These are phyloP conservation scores for Malassezia sp. DNA, from an alignment of 1,284 basidiomycete species.

Conservation along the genomic window DNA sequence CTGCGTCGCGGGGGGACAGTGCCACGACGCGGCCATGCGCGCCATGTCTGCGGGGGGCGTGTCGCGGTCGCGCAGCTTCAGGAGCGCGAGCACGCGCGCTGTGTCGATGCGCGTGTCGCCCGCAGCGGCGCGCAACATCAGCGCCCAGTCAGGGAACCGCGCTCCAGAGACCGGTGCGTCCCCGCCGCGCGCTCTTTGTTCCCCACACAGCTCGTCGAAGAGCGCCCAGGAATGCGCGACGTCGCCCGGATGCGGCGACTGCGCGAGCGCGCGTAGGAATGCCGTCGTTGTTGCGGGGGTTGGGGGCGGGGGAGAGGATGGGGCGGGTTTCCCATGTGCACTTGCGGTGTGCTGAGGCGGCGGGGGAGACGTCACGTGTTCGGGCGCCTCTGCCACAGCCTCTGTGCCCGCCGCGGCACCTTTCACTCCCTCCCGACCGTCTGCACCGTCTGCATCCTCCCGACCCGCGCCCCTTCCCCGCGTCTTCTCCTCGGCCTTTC, in stretches of 20 bases:
- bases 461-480: no score
- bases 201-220: no score
- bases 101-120: slow-evolving; percentile 9
- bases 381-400: no score
- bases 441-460: no score
- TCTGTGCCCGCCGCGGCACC: no score
- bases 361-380: no score
- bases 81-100: slow-evolving; percentile 5
- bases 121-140: slow-evolving; percentile 16
- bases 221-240: slow-evolving; percentile 11
- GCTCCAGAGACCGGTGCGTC: background rate
- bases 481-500: no score
- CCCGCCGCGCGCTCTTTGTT: background rate
- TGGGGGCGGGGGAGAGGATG: no score
- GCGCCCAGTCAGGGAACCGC: slow-evolving; percentile 12
- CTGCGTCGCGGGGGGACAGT: background rate
- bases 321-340: no score
- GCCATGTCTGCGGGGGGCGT: background rate
- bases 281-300: background rate
- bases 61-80: slow-evolving; percentile 3
- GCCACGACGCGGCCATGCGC: background rate
- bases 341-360: no score
- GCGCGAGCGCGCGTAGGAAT: slow-evolving; percentile 11
- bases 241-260: slow-evolving; percentile 1
- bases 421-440: no score